These are phyloP conservation scores for Aspergillus biplanus DNA, from an alignment of 495 filamentous ascomycete species.

Conservation along the genomic window DNA sequence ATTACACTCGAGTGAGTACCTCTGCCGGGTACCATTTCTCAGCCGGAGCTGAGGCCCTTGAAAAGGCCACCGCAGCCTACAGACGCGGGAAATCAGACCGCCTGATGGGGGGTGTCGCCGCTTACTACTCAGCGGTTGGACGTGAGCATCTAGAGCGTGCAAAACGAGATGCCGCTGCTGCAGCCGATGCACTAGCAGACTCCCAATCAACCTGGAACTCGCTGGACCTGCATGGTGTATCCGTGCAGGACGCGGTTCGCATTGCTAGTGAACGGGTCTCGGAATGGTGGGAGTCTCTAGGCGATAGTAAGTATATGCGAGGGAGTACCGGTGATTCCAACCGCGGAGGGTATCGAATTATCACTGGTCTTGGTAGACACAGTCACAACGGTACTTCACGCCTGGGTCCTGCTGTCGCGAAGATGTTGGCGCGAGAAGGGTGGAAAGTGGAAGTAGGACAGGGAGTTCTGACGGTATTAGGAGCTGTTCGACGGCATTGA, in stretches of 20 bases:
- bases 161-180: constrained; percentile 46
- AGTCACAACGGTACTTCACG: constrained; percentile 74
- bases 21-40: constrained; percentile 42
- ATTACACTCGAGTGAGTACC: constrained; percentile 32
- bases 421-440: constrained; percentile 73
- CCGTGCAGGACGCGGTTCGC: constrained; percentile 74
- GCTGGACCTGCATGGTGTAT: constrained; percentile 85
- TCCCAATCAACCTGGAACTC: constrained; percentile 56
- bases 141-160: constrained; percentile 54
- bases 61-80: constrained; percentile 63
- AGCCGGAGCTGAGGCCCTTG: constrained; percentile 53
- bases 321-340: constrained; percentile 41
- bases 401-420: constrained; percentile 79
- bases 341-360: constrained; percentile 64
- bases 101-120: constrained; percentile 67
- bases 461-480: constrained; percentile 68
- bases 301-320: constrained; percentile 57
- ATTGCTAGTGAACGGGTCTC: constrained; percentile 70
- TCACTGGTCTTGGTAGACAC: constrained; percentile 82
- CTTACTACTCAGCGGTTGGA: constrained; percentile 64
- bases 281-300: constrained; percentile 79
- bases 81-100: constrained; percentile 66
- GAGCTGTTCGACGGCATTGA: constrained; percentile 42
- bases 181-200: constrained; percentile 65
- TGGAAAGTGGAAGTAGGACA: constrained; percentile 77